Evolutionary conservation across 2,329 filamentous ascomycete species (phyloP).

Genomic region (Lasiodiplodia gonubiensis): DNA sequence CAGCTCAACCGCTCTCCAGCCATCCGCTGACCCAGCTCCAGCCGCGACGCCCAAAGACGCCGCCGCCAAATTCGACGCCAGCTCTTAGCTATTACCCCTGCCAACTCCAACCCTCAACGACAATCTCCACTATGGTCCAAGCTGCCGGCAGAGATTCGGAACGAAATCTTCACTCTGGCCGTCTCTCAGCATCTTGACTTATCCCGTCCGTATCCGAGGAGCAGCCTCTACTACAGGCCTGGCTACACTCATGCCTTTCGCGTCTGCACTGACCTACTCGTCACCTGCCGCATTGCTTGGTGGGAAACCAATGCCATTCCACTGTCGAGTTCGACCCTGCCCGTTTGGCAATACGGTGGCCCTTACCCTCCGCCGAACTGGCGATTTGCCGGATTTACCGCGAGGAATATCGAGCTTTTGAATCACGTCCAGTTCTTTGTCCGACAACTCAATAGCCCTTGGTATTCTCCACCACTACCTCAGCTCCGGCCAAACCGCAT

Average conservation of each 20-base stretch:
- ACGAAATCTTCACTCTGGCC: slow-evolving; percentile 35
- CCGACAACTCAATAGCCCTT: neutral
- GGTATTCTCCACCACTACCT: neutral
- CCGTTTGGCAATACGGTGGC: slow-evolving; percentile 21
- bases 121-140: slow-evolving; percentile 36
- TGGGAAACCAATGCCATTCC: slow-evolving; percentile 46
- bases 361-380: neutral
- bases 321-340: slow-evolving; percentile 35
- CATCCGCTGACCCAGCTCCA: no score
- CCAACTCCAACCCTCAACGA: slow-evolving; percentile 33
- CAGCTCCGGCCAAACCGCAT: slow-evolving; percentile 46
- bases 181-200: slow-evolving; percentile 32
- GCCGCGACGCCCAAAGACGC: no score
- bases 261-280: slow-evolving; percentile 42
- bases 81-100: slow-evolving; percentile 33
- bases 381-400: neutral
- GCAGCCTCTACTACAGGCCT: slow-evolving; percentile 31
- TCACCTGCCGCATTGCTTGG: slow-evolving; percentile 48
- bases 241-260: slow-evolving; percentile 40
- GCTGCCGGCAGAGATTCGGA: slow-evolving; percentile 38
- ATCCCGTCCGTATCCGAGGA: slow-evolving; percentile 26
- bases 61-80: slow-evolving; percentile 29
- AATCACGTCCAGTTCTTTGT: slow-evolving; percentile 23
- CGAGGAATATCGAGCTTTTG: slow-evolving; percentile 5
- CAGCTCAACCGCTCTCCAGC: no score